Evolutionary conservation across 257 asterid species (phyloP).

Genomic region (Solanum peruvianum): DNA sequence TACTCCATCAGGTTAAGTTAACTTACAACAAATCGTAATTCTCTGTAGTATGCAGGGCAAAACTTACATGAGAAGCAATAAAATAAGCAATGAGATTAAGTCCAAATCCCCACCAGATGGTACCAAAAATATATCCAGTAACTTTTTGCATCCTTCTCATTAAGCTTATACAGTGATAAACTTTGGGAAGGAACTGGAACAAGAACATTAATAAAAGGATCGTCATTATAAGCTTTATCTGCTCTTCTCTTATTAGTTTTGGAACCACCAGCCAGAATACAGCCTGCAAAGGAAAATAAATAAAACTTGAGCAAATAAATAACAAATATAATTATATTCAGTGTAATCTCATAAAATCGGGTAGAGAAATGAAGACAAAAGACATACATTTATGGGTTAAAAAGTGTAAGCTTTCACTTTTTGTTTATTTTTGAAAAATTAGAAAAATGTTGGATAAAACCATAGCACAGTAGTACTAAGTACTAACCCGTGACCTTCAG

Average conservation of each 20-base stretch:
- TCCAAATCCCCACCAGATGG: constrained; percentile 98
- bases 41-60: neutral
- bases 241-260: constrained; percentile 48
- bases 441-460: neutral
- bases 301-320: neutral
- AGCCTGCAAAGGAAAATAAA: constrained; percentile 24
- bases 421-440: no score
- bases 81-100: constrained; percentile 91
- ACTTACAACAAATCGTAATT: neutral
- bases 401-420: neutral
- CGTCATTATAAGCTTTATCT: constrained; percentile 52
- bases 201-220: constrained; percentile 62
- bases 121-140: constrained; percentile 84
- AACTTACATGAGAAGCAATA: constrained; percentile 89
- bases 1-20: neutral
- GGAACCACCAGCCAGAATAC: constrained; percentile 86
- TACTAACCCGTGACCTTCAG: neutral
- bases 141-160: constrained; percentile 91
- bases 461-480: neutral
- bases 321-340: no score
- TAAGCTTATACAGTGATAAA: constrained; percentile 62
- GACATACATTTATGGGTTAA: neutral
- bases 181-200: constrained; percentile 84
- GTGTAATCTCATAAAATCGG: neutral
- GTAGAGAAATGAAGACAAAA: neutral